These are phyloP conservation scores for Backusella tarrabulga DNA, from an alignment of 192 early-diverging fungal genomes.

Conservation along the genomic window DNA sequence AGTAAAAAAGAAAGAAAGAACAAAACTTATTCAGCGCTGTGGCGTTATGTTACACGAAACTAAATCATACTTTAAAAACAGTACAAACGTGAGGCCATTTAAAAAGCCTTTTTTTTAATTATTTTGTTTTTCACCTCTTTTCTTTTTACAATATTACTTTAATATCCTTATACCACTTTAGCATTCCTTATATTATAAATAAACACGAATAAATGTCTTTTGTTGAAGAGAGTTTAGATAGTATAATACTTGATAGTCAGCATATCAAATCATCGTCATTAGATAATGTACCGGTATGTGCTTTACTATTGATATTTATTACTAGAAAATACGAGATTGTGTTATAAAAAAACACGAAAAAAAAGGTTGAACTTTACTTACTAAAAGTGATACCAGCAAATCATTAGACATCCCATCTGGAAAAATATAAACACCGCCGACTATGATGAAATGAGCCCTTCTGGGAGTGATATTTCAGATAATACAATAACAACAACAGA, in stretches of 20 bases:
- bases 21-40: neutral
- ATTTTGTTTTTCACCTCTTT: neutral
- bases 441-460: neutral
- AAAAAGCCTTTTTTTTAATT: neutral
- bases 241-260: neutral
- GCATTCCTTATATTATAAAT: neutral
- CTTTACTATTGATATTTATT: neutral
- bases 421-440: neutral
- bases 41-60: neutral
- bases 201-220: neutral
- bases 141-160: neutral
- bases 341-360: neutral
- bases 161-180: neutral
- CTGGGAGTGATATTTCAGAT: neutral
- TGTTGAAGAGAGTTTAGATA: neutral
- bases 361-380: neutral
- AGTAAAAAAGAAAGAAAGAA: neutral
- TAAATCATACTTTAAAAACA: slow-evolving; percentile 1
- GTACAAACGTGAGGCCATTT: neutral
- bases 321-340: neutral
- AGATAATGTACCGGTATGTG: neutral
- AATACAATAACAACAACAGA: neutral
- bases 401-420: neutral
- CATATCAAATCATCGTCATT: neutral
- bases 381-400: slow-evolving; percentile 4